These are phyloP conservation scores for Coprinopsis cinerea DNA, from an alignment of 768 basidiomycete species.

Conservation along the genomic window DNA sequence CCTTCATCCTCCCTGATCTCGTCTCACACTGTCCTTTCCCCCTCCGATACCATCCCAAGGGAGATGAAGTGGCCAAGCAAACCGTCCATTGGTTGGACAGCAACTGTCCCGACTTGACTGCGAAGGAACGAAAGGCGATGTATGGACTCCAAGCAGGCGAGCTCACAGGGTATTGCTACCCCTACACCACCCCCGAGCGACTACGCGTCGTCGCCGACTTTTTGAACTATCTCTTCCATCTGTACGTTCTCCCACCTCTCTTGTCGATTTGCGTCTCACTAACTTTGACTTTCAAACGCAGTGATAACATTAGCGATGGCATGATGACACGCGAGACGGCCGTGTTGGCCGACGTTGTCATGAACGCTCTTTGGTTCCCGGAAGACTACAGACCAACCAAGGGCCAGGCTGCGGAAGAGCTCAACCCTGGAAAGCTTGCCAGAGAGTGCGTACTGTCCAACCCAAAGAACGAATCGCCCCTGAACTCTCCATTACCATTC, in stretches of 20 bases:
- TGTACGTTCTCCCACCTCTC: constrained; percentile 29
- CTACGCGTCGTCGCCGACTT: constrained; percentile 66
- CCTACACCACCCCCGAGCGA: constrained; percentile 46
- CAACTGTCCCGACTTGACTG: constrained; percentile 39
- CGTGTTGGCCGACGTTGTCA: constrained; percentile 55
- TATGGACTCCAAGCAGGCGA: constrained; percentile 60
- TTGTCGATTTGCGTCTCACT: constrained; percentile 12
- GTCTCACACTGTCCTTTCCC: constrained; percentile 45
- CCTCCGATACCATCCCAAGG: constrained; percentile 37
- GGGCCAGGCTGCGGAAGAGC: constrained; percentile 34
- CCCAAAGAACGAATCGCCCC: no score
- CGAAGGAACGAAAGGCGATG: constrained; percentile 41
- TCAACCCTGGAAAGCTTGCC: constrained; percentile 57
- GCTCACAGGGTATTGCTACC: constrained; percentile 61
- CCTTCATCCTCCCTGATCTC: constrained; percentile 51
- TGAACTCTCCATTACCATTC: constrained; percentile 8
- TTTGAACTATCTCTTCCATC: constrained; percentile 54
- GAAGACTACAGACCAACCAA: constrained; percentile 46
- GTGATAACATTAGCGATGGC: constrained; percentile 74
- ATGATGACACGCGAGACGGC: constrained; percentile 63
- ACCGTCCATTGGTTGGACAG: constrained; percentile 46
- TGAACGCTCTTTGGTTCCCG: constrained; percentile 62
- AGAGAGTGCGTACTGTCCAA: constrained; percentile 61
- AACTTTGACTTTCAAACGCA: constrained; percentile 16
- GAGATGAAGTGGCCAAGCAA: constrained; percentile 40